These are phyloP conservation scores for Rugosomyces carneus DNA, from an alignment of 1,284 basidiomycete genomes.

Conservation along the genomic window DNA sequence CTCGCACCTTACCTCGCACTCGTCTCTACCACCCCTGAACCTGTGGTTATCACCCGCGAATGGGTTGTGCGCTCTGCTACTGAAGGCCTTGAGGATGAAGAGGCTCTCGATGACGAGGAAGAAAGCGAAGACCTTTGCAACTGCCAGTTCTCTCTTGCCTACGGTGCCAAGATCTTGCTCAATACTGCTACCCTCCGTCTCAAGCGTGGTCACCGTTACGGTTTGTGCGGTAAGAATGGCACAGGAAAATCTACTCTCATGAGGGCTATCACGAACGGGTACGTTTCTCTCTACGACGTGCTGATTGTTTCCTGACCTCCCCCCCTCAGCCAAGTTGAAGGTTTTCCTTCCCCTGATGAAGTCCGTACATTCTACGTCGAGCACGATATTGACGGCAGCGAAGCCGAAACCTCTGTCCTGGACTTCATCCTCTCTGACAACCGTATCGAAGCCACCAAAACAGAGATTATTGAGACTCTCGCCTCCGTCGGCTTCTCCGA, in stretches of 20 bases:
- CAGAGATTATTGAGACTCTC: constrained; percentile 77
- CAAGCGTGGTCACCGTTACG: constrained; percentile 98
- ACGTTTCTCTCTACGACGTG: constrained; percentile 12
- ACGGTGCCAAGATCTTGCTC: constrained; percentile 97
- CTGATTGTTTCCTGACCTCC: neutral
- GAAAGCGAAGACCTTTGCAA: constrained; percentile 98
- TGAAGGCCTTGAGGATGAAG: constrained; percentile 67
- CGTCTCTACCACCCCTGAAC: constrained; percentile 59
- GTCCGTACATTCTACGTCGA: constrained; percentile 99
- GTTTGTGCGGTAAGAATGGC: constrained; percentile 97
- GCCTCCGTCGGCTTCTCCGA: constrained; percentile 89
- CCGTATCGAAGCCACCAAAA: constrained; percentile 70
- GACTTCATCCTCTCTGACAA: constrained; percentile 85
- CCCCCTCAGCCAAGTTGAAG: constrained; percentile 80
- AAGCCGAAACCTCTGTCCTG: constrained; percentile 87
- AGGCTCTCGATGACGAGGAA: constrained; percentile 83
- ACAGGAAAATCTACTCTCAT: constrained; percentile 98
- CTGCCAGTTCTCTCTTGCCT: constrained; percentile 96
- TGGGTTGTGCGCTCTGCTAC: constrained; percentile 87
- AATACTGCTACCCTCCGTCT: constrained; percentile 95
- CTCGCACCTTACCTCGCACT: constrained; percentile 77
- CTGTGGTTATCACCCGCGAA: constrained; percentile 70
- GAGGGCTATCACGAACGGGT: constrained; percentile 89
- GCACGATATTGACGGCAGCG: constrained; percentile 96
- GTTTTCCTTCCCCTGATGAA: constrained; percentile 93